Base-by-base conservation (phyloP, 2,329 filamentous ascomycete species). In the Cladosporium sphaerospermum region DNA sequence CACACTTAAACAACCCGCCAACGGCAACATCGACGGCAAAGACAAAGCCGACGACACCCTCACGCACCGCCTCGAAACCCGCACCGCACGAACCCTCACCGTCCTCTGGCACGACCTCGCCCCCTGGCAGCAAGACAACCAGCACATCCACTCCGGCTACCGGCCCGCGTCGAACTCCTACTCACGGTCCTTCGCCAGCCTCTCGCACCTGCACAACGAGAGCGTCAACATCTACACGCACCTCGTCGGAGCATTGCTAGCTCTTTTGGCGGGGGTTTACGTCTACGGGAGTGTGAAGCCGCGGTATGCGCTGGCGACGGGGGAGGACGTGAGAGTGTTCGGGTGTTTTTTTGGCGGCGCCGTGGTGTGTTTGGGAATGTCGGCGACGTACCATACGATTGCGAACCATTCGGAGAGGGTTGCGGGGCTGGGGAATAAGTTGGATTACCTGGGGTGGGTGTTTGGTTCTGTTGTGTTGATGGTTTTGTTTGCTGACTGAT, bases 361-460 rank as follows among this genome's bases (percentile, higher is more conserved):
- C 0, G 61, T 71, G 2, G 64, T 64, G 4, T 78, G 75, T 57
- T 57, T 78, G 32, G 72, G 72, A 4, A 74, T 77, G 71, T 73
- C 69, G 53, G 73, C 89, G 4, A 87, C 85, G 2, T 99, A 84
- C 67, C 93, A 99, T 68, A 80, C 88, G 2, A 80, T 96, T 45
- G 83, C 79, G 18, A 96, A 96, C 60, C 93, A 99, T 69, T 93
- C 88, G 14, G 81, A 83, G 36, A 71, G 72, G 1, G 88, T 96
- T 11, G 84, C 86, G 2, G 84, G 81, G 57, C 88, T 89, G 75
- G 91, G 91, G 9, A 97, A 97, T 68, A 89, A 95, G 69, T 74
- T 97, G 53, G 93, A 99, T 68, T 97, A 99, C 68, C 82, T 92
- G 4, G 93, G 93, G 6, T 99, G 97, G 61, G 88, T 97, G 28